Evolutionary conservation across 2,329 filamentous ascomycete genomes (phyloP).

Genomic region (Cyclaneusma minus): DNA sequence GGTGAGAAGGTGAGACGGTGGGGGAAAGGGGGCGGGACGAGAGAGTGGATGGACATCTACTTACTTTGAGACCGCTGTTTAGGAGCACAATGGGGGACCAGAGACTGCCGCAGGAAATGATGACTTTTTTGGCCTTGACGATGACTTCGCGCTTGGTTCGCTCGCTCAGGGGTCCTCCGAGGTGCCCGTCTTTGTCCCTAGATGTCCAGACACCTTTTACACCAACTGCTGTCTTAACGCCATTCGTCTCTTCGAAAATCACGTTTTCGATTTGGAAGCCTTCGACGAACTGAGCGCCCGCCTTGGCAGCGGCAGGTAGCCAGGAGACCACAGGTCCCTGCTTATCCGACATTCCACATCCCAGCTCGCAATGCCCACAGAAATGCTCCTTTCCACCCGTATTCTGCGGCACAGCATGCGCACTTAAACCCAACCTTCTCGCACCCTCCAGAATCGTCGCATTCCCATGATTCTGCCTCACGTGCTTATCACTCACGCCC

Average conservation of each 20-base stretch:
- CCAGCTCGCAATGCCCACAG: slow-evolving; percentile 50
- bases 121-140: slow-evolving; percentile 65
- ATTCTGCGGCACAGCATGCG: slow-evolving; percentile 62
- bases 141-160: slow-evolving; percentile 43
- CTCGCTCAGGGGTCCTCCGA: slow-evolving; percentile 31
- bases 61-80: slow-evolving; percentile 59
- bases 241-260: slow-evolving; percentile 41
- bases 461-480: slow-evolving; percentile 63
- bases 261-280: slow-evolving; percentile 61
- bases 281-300: slow-evolving; percentile 71
- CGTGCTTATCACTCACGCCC: slow-evolving; percentile 51
- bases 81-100: slow-evolving; percentile 63
- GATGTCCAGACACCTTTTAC: slow-evolving; percentile 63
- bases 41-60: slow-evolving; percentile 9
- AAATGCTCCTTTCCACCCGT: slow-evolving; percentile 58
- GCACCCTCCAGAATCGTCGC: slow-evolving; percentile 59
- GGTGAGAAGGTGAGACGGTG: background rate
- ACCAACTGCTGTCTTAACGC: slow-evolving; percentile 45
- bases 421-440: slow-evolving; percentile 55
- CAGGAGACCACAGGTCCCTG: slow-evolving; percentile 64
- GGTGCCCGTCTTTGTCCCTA: slow-evolving; percentile 44
- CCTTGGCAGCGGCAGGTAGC: slow-evolving; percentile 62
- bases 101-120: slow-evolving; percentile 63
- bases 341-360: slow-evolving; percentile 55
- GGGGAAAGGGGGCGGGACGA: background rate